Percentiles rank a stretch among this genome's conserved stretches.
These are phyloP conservation scores for Peronospora destructor DNA, from an alignment of 352 stramenopile genomes.

Conservation along the genomic window DNA sequence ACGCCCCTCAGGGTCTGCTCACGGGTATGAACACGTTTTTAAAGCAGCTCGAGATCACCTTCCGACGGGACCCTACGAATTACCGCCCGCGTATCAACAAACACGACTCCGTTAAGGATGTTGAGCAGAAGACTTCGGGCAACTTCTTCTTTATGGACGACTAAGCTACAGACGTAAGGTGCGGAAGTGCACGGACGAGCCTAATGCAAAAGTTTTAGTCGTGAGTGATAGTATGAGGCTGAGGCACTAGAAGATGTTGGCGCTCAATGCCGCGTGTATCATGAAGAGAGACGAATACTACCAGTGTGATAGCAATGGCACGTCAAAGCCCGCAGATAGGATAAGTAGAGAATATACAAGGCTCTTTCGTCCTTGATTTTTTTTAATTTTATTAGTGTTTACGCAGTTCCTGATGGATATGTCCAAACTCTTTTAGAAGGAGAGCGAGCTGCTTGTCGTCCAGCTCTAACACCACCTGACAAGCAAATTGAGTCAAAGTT, in stretches of 20 bases:
- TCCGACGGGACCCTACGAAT: conserved; percentile 98
- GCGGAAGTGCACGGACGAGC: conserved; percentile 13
- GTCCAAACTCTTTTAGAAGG: conserved; percentile 36
- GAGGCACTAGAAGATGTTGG: conserved; percentile 1
- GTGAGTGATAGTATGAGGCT: conserved; percentile 2
- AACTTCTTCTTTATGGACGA: conserved; percentile 99
- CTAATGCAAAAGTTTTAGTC: conserved; percentile 4
- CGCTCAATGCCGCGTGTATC: conserved; percentile 7
- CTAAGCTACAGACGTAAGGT: conserved; percentile 42
- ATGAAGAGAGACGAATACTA: conserved; percentile 4
- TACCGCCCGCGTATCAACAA: conserved; percentile 97
- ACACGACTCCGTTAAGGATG: conserved; percentile 94
- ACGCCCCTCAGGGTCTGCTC: conserved; percentile 91
- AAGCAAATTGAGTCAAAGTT: conserved; percentile 3
- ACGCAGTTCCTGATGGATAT: conserved; percentile 28
- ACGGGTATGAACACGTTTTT: conserved; percentile 99
- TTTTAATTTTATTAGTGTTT: conserved; percentile 18
- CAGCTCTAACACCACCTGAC: conserved; percentile 46
- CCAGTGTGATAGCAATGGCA: conserved; percentile 3
- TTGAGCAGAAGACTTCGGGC: conserved; percentile 94
- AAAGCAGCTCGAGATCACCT: conserved; percentile 98
- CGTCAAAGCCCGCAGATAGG: conserved; percentile 4
- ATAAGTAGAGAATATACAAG: conserved; percentile 30
- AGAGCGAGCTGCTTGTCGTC: conserved; percentile 30
- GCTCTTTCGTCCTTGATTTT: conserved; percentile 19